Evolutionary conservation across 2,329 filamentous ascomycete species (phyloP).

Genomic region (Calcarisporium arbuscula): DNA sequence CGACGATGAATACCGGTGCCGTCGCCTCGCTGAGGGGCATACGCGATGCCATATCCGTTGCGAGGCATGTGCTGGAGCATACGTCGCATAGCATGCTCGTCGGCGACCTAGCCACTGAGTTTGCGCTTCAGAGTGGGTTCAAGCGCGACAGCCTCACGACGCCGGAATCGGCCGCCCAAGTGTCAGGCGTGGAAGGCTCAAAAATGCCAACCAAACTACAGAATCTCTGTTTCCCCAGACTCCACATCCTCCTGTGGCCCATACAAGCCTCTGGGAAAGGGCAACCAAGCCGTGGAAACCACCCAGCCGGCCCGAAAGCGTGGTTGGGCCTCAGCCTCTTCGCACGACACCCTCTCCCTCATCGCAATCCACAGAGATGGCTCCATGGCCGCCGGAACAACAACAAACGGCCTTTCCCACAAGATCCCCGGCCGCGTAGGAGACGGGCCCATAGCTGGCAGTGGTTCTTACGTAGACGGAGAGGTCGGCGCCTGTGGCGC

Average conservation of each 20-base stretch:
- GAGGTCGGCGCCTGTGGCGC: conserved; percentile 50
- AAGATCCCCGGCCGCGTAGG: conserved; percentile 51
- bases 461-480: conserved; percentile 48
- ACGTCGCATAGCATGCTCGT: conserved; percentile 46
- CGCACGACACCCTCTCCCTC: conserved; percentile 50
- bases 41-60: conserved; percentile 42
- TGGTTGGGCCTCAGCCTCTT: conserved; percentile 23
- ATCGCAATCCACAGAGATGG: conserved; percentile 38
- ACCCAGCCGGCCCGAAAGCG: conserved; percentile 5
- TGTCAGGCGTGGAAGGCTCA: conserved; percentile 37
- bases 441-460: conserved; percentile 48
- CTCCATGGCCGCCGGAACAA: conserved; percentile 47
- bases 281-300: neutral
- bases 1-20: conserved; percentile 45
- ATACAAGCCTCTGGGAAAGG: conserved; percentile 28
- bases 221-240: conserved; percentile 39
- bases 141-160: conserved; percentile 36
- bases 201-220: conserved; percentile 46
- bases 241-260: conserved; percentile 38
- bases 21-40: conserved; percentile 45
- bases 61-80: conserved; percentile 43
- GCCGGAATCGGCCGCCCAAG: conserved; percentile 25
- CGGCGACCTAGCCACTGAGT: conserved; percentile 47
- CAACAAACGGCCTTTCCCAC: conserved; percentile 48
- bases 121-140: conserved; percentile 47